Percentiles rank a stretch among this genome's conserved stretches.
Conservation (phyloP, 306 rosid genomes). For the Vigna hirtella region DNA sequence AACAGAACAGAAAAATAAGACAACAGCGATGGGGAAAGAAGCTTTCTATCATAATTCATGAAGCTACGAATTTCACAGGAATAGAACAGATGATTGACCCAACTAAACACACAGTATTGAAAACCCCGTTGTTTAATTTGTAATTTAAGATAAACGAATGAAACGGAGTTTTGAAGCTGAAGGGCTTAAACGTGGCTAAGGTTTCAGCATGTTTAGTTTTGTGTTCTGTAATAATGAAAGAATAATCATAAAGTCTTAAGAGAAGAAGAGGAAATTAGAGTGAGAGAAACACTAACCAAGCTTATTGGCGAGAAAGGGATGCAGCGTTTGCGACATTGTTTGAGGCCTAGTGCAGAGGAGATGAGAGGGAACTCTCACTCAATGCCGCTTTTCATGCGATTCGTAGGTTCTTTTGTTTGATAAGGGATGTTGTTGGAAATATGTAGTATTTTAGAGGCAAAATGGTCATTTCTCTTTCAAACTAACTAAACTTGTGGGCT, state of each 20-base stretch:
- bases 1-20: background rate
- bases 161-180: constrained; percentile 26
- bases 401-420: constrained; percentile 40
- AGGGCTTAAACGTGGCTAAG: background rate
- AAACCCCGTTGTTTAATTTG: constrained; percentile 37
- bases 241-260: background rate
- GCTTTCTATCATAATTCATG: background rate
- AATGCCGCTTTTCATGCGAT: constrained; percentile 36
- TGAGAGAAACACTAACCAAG: constrained; percentile 48
- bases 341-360: background rate
- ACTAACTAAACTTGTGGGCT: background rate
- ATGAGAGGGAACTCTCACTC: constrained; percentile 24
- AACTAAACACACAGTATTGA: background rate
- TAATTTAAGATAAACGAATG: constrained; percentile 1
- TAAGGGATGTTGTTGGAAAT: constrained; percentile 64
- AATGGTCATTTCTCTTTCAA: background rate
- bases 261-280: background rate
- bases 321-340: constrained; percentile 66
- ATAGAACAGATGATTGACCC: background rate
- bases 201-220: background rate
- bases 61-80: background rate
- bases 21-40: constrained; percentile 7
- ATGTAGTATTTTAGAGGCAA: constrained; percentile 2
- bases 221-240: background rate
- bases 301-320: constrained; percentile 53